A percentile compares a stretch with the other conserved stretches of the same genome.
These are phyloP conservation scores for Adansonia gregorii DNA, from an alignment of 441 rosid species.

Conservation along the genomic window DNA sequence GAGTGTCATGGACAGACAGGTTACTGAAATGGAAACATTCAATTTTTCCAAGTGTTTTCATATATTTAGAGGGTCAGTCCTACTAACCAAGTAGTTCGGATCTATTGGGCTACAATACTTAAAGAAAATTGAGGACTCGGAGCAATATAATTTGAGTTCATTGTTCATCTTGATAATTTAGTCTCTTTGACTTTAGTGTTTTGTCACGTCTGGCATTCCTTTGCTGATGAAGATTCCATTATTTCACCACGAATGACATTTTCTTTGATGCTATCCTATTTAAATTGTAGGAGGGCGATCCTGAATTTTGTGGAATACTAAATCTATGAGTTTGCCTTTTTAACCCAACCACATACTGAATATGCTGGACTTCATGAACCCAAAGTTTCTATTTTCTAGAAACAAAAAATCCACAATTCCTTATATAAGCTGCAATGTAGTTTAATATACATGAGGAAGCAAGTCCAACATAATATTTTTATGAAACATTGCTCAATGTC, in stretches of 20 bases:
- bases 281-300: neutral
- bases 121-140: neutral
- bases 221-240: slow-evolving; percentile 5
- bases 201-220: neutral
- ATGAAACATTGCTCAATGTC: neutral
- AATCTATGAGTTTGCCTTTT: neutral
- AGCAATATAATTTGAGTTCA: neutral
- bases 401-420: neutral
- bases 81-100: neutral
- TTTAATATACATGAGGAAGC: neutral
- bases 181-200: neutral
- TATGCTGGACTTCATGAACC: neutral
- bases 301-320: neutral
- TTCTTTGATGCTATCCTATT: neutral
- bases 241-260: neutral
- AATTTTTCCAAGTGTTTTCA: neutral
- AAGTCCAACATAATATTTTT: slow-evolving; percentile 19
- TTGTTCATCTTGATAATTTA: slow-evolving; percentile 6
- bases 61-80: neutral
- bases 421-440: neutral
- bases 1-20: neutral
- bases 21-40: neutral
- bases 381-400: neutral
- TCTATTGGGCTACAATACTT: neutral
- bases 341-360: neutral